phyloP scores from a whole-genome alignment of 1,284 basidiomycete genomes.

The Austroboletus niveus region DNA sequence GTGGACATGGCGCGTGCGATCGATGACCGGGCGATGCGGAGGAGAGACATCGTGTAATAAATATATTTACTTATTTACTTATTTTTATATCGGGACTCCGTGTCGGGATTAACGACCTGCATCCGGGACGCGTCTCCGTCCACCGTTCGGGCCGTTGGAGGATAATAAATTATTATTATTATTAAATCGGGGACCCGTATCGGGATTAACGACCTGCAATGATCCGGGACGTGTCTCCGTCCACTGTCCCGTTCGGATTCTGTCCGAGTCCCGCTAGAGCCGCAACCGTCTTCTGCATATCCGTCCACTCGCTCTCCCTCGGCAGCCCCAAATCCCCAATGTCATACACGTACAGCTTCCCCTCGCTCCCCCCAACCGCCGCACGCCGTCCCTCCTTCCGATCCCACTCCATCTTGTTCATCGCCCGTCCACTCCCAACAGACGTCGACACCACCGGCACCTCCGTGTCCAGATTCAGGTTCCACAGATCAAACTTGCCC shows the following conservation, averaged over 20 bases:
- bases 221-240: conserved; percentile 42
- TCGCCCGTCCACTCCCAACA: conserved; percentile 71
- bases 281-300: conserved; percentile 79
- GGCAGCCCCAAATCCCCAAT: conserved; percentile 87
- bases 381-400: conserved; percentile 79
- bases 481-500: conserved; percentile 96
- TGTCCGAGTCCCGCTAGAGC: conserved; percentile 58
- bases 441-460: conserved; percentile 76
- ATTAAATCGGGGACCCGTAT: conserved; percentile 9
- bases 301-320: conserved; percentile 85
- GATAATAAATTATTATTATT: too few species aligned
- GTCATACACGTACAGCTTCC: conserved; percentile 91
- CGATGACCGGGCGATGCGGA: too few species aligned
- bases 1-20: not conserved
- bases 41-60: too few species aligned
- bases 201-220: conserved; percentile 43
- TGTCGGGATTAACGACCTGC: too few species aligned
- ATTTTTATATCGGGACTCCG: too few species aligned
- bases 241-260: conserved; percentile 46
- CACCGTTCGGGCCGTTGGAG: too few species aligned
- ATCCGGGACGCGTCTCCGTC: too few species aligned
- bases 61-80: too few species aligned
- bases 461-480: conserved; percentile 93
- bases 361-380: conserved; percentile 89
- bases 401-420: conserved; percentile 97